Conservation (phyloP, 805 yeast genomes). For the Candida silvatica region DNA sequence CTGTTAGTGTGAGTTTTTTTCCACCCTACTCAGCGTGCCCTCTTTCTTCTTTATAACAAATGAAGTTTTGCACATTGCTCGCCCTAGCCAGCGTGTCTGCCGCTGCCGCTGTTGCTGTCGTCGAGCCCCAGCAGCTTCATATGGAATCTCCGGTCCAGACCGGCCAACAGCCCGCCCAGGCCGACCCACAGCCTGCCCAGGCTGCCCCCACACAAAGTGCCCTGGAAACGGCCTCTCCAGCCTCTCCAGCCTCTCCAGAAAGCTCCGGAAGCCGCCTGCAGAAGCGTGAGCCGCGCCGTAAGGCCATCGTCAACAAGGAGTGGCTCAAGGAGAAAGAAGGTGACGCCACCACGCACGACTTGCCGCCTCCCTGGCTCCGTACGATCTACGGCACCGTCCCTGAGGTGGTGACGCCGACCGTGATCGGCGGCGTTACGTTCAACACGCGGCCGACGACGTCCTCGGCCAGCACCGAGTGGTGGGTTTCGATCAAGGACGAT, state of each 20-base stretch:
- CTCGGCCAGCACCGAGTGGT: constrained; percentile 63
- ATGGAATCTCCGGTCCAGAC: too few species aligned
- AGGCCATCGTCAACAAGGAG: constrained; percentile 19
- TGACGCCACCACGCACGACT: constrained; percentile 16
- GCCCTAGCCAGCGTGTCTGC: too few species aligned
- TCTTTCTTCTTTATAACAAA: too few species aligned
- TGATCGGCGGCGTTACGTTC: constrained; percentile 55
- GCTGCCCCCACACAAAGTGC: neutral
- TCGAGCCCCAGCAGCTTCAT: neutral
- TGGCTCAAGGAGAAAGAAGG: constrained; percentile 13
- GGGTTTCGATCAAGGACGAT: constrained; percentile 71
- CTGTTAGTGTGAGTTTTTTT: too few species aligned
- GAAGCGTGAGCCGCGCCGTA: constrained; percentile 14
- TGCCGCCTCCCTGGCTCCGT: constrained; percentile 62
- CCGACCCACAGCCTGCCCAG: neutral
- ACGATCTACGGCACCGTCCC: constrained; percentile 48
- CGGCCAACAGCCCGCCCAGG: neutral
- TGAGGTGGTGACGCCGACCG: constrained; percentile 60
- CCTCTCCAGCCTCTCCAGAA: neutral
- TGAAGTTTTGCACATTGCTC: too few species aligned
- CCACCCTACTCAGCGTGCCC: too few species aligned
- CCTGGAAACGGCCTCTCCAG: neutral
- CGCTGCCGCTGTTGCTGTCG: neutral
- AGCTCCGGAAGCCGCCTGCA: too few species aligned
- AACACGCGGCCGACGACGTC: constrained; percentile 49